Conservation (phyloP, 345 rosid genomes). For the Gossypium raimondii region DNA sequence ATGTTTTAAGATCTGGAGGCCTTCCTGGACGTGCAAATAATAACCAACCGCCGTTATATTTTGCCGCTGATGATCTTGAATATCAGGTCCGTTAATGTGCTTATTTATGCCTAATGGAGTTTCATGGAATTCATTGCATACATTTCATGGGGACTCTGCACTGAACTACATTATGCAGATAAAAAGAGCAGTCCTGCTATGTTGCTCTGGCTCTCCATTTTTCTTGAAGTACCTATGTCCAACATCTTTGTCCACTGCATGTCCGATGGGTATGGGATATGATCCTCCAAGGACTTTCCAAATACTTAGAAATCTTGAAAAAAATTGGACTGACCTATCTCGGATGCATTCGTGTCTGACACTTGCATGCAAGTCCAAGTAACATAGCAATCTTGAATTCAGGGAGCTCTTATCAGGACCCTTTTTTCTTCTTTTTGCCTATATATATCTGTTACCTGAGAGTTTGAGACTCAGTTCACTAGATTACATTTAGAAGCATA, state of each 20-base stretch:
- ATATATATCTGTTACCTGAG: not conserved
- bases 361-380: not conserved
- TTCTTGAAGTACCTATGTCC: not conserved
- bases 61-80: slow-evolving; percentile 52
- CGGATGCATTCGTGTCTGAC: not conserved
- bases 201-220: not conserved
- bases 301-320: not conserved
- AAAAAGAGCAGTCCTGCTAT: not conserved
- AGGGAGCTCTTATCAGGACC: not conserved
- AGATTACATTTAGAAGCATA: not conserved
- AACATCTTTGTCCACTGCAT: not conserved
- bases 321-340: not conserved
- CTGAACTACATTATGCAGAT: not conserved
- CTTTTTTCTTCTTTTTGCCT: not conserved
- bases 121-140: not conserved
- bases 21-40: slow-evolving; percentile 32
- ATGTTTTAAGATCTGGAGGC: slow-evolving; percentile 42
- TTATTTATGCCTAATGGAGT: slow-evolving; percentile 6
- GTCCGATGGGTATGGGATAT: not conserved
- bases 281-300: not conserved
- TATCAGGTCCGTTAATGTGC: slow-evolving; percentile 35
- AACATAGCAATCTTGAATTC: not conserved
- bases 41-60: slow-evolving; percentile 36
- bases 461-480: not conserved
- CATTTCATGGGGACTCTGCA: not conserved